Percentiles rank a stretch among this genome's conserved stretches.
phyloP scores from a whole-genome alignment of 1,284 basidiomycete genomes.

The Chalciporus sp. region DNA sequence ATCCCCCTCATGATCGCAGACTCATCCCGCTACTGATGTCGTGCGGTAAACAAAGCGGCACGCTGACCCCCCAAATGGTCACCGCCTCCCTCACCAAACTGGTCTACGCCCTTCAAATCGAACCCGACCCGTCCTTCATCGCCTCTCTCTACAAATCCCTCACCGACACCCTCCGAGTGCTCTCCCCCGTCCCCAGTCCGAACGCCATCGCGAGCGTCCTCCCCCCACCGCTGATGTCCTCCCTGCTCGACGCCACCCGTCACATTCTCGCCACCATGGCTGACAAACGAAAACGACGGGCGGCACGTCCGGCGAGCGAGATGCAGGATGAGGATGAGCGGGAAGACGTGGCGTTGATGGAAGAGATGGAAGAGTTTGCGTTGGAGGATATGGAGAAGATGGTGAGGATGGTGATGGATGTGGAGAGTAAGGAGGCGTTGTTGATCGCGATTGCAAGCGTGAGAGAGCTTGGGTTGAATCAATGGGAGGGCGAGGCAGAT shows the following conservation, averaged over 20 bases:
- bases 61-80: conserved; percentile 72
- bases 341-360: conserved; percentile 42
- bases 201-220: conserved; percentile 39
- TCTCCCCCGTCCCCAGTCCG: conserved; percentile 41
- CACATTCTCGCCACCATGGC: conserved; percentile 67
- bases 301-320: conserved; percentile 39
- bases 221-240: conserved; percentile 52
- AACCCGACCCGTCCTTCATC: conserved; percentile 74
- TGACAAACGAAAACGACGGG: conserved; percentile 63
- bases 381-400: conserved; percentile 75
- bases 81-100: conserved; percentile 69
- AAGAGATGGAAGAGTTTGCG: conserved; percentile 69
- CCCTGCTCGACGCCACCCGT: conserved; percentile 67
- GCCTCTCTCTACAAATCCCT: conserved; percentile 78
- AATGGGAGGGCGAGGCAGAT: conserved; percentile 51
- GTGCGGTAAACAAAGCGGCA: conserved; percentile 68
- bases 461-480: conserved; percentile 61
- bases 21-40: conserved; percentile 73
- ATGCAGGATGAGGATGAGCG: conserved; percentile 39
- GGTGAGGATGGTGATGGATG: conserved; percentile 50
- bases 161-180: conserved; percentile 64
- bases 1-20: conserved; percentile 59
- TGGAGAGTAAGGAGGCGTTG: conserved; percentile 50
- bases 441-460: conserved; percentile 72
- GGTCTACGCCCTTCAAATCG: conserved; percentile 64